Evolutionary conservation across 140 eudicot genomes (phyloP).

Genomic region (Flaveria floridana): DNA sequence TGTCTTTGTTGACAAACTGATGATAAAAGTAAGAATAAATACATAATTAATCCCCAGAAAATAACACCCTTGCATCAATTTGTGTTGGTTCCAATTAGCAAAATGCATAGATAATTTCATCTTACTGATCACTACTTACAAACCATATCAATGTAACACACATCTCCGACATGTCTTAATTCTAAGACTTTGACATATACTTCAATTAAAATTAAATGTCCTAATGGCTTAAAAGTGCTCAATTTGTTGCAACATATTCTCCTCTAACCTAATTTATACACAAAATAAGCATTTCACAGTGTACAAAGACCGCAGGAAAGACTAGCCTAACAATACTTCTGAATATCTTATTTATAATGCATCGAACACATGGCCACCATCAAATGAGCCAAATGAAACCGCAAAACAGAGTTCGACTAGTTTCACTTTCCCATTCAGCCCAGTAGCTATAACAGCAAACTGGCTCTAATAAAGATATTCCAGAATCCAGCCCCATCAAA

Average conservation of each 20-base stretch:
- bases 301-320: neutral
- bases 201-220: constrained; percentile 12
- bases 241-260: constrained; percentile 3
- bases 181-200: neutral
- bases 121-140: constrained; percentile 6
- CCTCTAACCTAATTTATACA: neutral
- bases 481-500: neutral
- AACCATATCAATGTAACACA: constrained; percentile 6
- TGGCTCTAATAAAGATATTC: neutral
- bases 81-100: neutral
- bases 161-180: neutral
- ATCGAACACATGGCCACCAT: neutral
- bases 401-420: constrained; percentile 3
- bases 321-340: neutral
- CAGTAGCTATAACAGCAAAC: constrained; percentile 9
- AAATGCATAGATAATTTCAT: constrained; percentile 8
- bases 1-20: constrained; percentile 58
- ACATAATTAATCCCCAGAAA: constrained; percentile 1
- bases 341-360: neutral
- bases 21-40: constrained; percentile 8
- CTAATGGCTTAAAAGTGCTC: neutral
- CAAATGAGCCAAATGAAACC: constrained; percentile 5
- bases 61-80: neutral
- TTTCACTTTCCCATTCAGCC: neutral
- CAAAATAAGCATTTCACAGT: neutral